phyloP scores from a whole-genome alignment of 2,329 filamentous ascomycete genomes.

The Cercospora zeae-maydis region DNA sequence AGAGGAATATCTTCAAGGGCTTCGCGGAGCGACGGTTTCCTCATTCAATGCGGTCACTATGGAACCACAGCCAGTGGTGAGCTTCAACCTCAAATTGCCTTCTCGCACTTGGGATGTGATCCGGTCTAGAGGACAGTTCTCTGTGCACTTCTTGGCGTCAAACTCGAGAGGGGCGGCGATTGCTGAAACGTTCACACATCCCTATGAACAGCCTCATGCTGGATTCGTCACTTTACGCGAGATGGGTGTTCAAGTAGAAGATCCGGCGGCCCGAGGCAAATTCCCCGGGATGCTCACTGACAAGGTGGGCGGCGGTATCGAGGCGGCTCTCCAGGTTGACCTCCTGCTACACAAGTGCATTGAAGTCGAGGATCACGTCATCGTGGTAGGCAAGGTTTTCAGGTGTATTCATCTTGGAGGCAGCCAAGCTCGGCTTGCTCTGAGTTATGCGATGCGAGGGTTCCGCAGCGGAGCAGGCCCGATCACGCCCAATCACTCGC shows the following conservation, averaged over 20 bases:
- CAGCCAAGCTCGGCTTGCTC: not conserved
- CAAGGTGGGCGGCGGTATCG: conserved; percentile 17
- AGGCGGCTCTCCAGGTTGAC: conserved; percentile 37
- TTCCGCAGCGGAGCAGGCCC: conserved; percentile 2
- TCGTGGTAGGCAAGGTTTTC: conserved; percentile 46
- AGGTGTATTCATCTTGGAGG: not conserved
- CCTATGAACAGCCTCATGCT: conserved; percentile 22
- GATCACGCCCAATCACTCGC: conserved; percentile 2
- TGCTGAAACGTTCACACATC: conserved; percentile 35
- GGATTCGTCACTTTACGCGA: conserved; percentile 23
- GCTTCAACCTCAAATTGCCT: conserved; percentile 58
- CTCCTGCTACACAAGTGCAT: conserved; percentile 39
- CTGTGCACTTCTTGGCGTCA: conserved; percentile 49
- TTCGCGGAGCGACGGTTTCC: conserved; percentile 57
- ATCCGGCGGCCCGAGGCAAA: not conserved
- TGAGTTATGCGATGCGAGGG: conserved; percentile 11
- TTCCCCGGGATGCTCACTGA: not conserved
- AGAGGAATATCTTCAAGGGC: conserved; percentile 20
- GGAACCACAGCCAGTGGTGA: conserved; percentile 53
- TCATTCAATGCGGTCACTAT: conserved; percentile 60
- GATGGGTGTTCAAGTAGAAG: not conserved
- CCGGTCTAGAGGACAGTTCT: conserved; percentile 41
- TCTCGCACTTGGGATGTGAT: conserved; percentile 57
- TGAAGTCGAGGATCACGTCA: conserved; percentile 46
- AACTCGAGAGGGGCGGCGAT: conserved; percentile 32